Conservation (phyloP, 169 alveolate genomes). For the Cryptosporidium parvum region DNA sequence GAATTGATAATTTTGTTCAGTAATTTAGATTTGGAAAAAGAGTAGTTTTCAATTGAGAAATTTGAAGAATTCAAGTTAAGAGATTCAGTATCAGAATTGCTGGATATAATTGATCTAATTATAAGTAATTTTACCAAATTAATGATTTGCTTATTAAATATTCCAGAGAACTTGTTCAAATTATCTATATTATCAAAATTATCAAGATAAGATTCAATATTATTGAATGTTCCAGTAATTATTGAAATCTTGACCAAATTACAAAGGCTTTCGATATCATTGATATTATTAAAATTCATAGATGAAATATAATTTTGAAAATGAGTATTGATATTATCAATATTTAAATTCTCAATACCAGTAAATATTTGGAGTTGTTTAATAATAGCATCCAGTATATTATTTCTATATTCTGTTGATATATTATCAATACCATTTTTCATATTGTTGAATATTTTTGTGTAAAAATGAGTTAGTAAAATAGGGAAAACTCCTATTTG, state of each 20-base stretch:
- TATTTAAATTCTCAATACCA: background rate
- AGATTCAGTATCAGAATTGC: background rate
- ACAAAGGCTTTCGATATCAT: slow-evolving; percentile 14
- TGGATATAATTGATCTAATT: background rate
- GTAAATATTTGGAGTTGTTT: slow-evolving; percentile 23
- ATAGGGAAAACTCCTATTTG: slow-evolving; percentile 13
- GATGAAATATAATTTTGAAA: background rate
- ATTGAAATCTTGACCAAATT: slow-evolving; percentile 21
- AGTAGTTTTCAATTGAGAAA: background rate
- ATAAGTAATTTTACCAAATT: background rate
- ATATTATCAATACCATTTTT: background rate
- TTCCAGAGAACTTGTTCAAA: slow-evolving; percentile 3
- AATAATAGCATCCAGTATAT: background rate
- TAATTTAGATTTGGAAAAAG: background rate
- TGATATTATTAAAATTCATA: background rate
- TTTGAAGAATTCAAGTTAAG: background rate
- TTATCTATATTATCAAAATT: background rate
- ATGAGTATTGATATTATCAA: background rate
- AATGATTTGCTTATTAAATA: slow-evolving; percentile 6
- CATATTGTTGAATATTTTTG: background rate
- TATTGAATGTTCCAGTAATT: background rate
- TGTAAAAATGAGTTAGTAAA: slow-evolving; percentile 34
- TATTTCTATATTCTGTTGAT: background rate
- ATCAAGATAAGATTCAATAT: slow-evolving; percentile 17
- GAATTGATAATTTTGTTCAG: background rate